Base-by-base conservation (phyloP, 805 yeast genomes). In the Ogataea henricii region DNA sequence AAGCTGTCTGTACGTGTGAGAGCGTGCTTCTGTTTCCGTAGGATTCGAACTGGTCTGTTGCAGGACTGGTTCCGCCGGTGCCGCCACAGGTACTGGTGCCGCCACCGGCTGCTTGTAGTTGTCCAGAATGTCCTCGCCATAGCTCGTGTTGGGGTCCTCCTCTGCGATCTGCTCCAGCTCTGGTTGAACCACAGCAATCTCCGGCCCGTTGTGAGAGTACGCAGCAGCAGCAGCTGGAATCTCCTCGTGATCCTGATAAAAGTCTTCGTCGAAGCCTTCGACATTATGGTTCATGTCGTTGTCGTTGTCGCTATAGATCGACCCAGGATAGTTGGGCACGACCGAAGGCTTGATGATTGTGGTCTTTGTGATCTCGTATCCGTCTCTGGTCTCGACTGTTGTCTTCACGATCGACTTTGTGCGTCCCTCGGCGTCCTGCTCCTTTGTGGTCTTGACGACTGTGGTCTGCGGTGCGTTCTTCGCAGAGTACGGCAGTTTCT, bases 321-420 rank as follows among this genome's bases (percentile, higher is more conserved):
- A 47, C 3, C 55, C 54, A 3, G 58, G 49, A 43, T 49, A 53
- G 29, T 47, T 48, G 14, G 40, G 50, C 4, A 50, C 50, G 6
- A 49, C 27, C 35, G 55, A 63, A 46, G 57, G 74, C 60, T 41
- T 59, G 20, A 74, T 70, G 1, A 74, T 70, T 1, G 79, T 77
- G 6, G 77, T 77, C 51, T 74, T 76, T 12, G 74, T 72, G 39
- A 76, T 69, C 46, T 78, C 81, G 40, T 62, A 69, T 1, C 79
- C 75, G 26, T 79, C 80, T 52, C 76, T 59, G 40, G 72, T 69
- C 52, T 77, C 72, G 22, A 80, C 69, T 0, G 82, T 78, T 34
- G 77, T 77, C 35, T 74, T 78, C 2, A 83, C 79, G 36, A 81
- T 77, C 2, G 83, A 78, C 47, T 67, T 72, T 0, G 85, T 79